Evolutionary conservation across 1,284 basidiomycete genomes (phyloP).

Genomic region (Tylopilus sp.): DNA sequence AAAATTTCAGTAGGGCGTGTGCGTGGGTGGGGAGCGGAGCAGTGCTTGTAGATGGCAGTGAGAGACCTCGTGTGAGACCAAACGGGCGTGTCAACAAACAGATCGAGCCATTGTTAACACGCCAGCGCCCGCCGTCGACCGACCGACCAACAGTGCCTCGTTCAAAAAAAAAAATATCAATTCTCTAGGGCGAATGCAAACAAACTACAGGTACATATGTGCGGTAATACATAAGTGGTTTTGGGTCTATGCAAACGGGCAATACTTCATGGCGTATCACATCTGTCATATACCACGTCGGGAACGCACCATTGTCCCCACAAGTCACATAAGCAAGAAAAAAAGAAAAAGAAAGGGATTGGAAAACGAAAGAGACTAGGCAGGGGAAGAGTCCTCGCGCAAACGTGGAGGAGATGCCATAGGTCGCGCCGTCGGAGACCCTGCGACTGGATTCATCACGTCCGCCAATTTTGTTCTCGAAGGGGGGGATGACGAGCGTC

Average conservation of each 20-base stretch:
- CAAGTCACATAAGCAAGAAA: conserved; percentile 6
- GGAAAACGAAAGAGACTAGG: conserved; percentile 20
- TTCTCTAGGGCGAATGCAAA: conserved; percentile 21
- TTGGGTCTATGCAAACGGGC: conserved; percentile 13
- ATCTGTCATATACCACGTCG: conserved; percentile 20
- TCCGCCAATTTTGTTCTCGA: conserved; percentile 50
- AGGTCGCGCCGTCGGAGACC: conserved; percentile 38
- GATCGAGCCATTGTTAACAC: too few relatives aligned
- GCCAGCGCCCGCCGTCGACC: not conserved
- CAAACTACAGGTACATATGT: conserved; percentile 31
- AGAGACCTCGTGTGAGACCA: too few relatives aligned
- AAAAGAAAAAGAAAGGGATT: too few relatives aligned
- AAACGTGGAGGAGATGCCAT: conserved; percentile 37
- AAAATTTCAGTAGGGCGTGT: not conserved
- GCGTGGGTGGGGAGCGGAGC: too few relatives aligned
- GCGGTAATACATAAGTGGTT: conserved; percentile 30
- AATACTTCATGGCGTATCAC: conserved; percentile 22
- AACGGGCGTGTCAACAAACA: too few relatives aligned
- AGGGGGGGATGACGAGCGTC: conserved; percentile 44
- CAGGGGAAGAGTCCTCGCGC: conserved; percentile 30
- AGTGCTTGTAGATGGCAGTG: too few relatives aligned
- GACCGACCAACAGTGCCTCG: too few relatives aligned
- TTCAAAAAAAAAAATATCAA: not conserved
- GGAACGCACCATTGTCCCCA: not conserved
- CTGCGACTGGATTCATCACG: conserved; percentile 48